phyloP scores from a whole-genome alignment of 306 rosid genomes.

The Heteromeles arbutifolia region DNA sequence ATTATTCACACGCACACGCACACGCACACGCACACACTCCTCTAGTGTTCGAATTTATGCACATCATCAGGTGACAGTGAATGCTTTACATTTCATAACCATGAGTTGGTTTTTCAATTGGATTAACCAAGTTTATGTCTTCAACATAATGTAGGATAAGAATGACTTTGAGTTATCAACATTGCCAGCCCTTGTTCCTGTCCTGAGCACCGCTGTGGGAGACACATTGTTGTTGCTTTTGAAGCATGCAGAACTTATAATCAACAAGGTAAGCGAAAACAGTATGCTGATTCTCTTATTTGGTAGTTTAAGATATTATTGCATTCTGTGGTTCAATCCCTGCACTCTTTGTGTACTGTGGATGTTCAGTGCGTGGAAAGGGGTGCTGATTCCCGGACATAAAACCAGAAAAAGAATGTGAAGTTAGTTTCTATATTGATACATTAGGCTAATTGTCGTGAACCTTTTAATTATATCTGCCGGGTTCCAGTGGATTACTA shows the following conservation, averaged over 20 bases:
- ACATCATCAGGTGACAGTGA: background rate
- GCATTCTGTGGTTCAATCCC: background rate
- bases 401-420: background rate
- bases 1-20: background rate
- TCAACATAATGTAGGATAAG: conserved; percentile 57
- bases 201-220: conserved; percentile 73
- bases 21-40: background rate
- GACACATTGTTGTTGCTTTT: conserved; percentile 83
- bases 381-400: background rate
- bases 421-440: background rate
- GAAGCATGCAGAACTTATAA: conserved; percentile 83
- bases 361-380: background rate
- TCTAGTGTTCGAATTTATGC: background rate
- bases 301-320: background rate
- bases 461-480: background rate
- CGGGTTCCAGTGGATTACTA: background rate
- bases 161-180: conserved; percentile 89
- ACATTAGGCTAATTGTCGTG: background rate
- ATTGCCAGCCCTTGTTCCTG: conserved; percentile 93
- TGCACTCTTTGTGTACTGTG: background rate
- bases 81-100: background rate
- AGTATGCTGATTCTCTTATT: background rate
- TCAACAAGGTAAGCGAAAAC: conserved; percentile 63
- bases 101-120: background rate
- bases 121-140: background rate